Evolutionary conservation across 345 rosid species (phyloP).

Genomic region (Linum usitatissimum): DNA sequence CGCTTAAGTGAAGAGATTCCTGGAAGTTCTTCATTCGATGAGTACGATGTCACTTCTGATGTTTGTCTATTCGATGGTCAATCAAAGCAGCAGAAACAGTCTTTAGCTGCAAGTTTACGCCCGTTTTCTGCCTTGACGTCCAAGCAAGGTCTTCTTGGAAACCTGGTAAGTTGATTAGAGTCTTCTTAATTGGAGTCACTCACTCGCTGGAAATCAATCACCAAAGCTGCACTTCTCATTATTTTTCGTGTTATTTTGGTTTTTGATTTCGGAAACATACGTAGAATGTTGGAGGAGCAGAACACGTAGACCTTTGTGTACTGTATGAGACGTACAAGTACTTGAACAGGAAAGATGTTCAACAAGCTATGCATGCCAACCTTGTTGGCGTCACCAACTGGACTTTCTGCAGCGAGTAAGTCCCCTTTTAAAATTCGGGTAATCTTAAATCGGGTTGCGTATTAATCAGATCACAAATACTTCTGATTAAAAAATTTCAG

Average conservation of each 20-base stretch:
- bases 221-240: too few relatives aligned
- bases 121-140: not conserved
- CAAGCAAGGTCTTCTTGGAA: not conserved
- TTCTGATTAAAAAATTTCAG: slow-evolving; percentile 10
- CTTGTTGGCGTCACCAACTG: slow-evolving; percentile 16
- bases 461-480: too few relatives aligned
- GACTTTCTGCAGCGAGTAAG: slow-evolving; percentile 15
- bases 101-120: not conserved
- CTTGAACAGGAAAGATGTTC: slow-evolving; percentile 18
- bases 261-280: too few relatives aligned
- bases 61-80: not conserved
- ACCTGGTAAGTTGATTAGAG: too few relatives aligned
- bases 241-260: too few relatives aligned
- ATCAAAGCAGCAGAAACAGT: not conserved
- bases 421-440: too few relatives aligned
- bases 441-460: too few relatives aligned
- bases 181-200: too few relatives aligned
- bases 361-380: slow-evolving; percentile 18
- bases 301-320: slow-evolving; percentile 15
- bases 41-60: slow-evolving; percentile 10
- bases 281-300: too few relatives aligned
- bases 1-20: too few relatives aligned
- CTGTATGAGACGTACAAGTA: not conserved
- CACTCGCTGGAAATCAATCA: too few relatives aligned
- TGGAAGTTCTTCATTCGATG: slow-evolving; percentile 8